phyloP scores from a whole-genome alignment of 176 grass and related monocot genomes.

The Oryza officinalis region DNA sequence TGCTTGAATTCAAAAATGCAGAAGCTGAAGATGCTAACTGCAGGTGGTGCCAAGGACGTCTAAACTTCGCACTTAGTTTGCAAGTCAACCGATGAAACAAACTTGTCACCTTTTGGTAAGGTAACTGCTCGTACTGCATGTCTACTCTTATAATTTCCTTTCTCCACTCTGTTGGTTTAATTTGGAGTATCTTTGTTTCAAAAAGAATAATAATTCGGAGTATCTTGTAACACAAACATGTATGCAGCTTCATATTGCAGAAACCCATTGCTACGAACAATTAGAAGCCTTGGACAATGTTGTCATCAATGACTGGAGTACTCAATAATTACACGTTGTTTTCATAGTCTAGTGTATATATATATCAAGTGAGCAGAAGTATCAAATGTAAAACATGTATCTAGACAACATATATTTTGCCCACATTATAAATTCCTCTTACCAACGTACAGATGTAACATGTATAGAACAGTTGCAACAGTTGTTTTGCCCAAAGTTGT shows the following conservation, averaged over 20 bases:
- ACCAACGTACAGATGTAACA: too few species aligned
- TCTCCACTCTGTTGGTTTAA: background rate
- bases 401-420: too few species aligned
- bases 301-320: background rate
- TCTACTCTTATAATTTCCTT: background rate
- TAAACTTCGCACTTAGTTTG: conserved; percentile 41
- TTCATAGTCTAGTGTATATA: too few species aligned
- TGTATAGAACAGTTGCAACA: too few species aligned
- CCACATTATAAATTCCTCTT: too few species aligned
- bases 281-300: background rate
- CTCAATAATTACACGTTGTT: background rate
- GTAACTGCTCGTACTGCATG: background rate
- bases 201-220: background rate
- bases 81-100: background rate
- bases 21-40: conserved; percentile 77
- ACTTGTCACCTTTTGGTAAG: conserved; percentile 2
- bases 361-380: too few species aligned
- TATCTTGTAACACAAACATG: background rate
- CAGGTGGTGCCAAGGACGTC: conserved; percentile 41
- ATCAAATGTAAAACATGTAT: too few species aligned
- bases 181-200: background rate
- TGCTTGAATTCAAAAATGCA: conserved; percentile 42
- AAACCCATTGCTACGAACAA: background rate
- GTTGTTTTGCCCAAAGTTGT: too few species aligned
- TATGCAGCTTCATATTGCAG: background rate